phyloP scores from a whole-genome alignment of 257 asterid genomes.

The Solanum chmielewskii region DNA sequence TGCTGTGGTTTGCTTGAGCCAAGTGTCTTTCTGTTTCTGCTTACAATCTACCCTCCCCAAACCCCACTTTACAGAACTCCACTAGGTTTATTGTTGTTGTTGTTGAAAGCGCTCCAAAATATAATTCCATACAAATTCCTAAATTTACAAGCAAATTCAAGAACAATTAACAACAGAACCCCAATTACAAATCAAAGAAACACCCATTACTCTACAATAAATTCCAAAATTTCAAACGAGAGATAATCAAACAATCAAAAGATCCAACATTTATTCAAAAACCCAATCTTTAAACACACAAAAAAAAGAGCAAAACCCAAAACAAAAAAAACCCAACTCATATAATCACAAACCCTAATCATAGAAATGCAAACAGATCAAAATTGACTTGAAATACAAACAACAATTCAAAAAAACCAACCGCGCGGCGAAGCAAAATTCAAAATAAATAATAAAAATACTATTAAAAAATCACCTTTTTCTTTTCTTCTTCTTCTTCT shows the following conservation, averaged over 20 bases:
- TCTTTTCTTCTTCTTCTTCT: background rate
- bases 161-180: background rate
- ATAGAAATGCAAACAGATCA: background rate
- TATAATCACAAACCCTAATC: constrained; percentile 4
- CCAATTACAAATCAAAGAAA: background rate
- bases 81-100: no score
- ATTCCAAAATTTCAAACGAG: background rate
- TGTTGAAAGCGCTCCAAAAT: background rate
- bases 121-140: background rate
- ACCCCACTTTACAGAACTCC: background rate
- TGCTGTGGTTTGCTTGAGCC: background rate
- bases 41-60: background rate
- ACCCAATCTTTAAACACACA: background rate
- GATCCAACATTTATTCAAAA: background rate
- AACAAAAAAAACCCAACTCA: background rate
- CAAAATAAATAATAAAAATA: no score
- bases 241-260: background rate
- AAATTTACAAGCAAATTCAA: background rate
- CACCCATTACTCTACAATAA: background rate
- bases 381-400: background rate
- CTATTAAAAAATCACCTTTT: background rate
- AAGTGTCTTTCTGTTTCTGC: background rate
- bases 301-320: background rate
- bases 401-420: background rate
- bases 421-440: background rate